Percentiles rank a stretch among this genome's conserved stretches.
Conservation (phyloP, 2,329 filamentous ascomycete genomes). For the Colletotrichum sublineola region DNA sequence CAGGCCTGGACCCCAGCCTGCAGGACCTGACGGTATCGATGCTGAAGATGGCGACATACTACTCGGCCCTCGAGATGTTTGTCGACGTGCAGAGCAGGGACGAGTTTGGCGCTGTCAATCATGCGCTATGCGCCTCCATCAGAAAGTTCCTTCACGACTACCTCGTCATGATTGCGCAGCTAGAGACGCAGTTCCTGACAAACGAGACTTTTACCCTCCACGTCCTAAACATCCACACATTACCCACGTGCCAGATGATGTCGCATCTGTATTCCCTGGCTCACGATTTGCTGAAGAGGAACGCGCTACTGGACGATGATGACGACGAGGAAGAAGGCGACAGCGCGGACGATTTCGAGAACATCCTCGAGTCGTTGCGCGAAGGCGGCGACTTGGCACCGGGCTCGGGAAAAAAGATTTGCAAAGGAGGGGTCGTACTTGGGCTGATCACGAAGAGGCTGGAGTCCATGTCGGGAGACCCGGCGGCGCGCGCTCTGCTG, state of each 20-base stretch:
- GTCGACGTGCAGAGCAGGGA: constrained; percentile 94
- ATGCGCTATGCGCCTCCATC: constrained; percentile 95
- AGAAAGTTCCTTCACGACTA: constrained; percentile 94
- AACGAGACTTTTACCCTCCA: constrained; percentile 92
- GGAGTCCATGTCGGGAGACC: constrained; percentile 93
- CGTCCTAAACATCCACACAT: constrained; percentile 90
- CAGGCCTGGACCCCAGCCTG: constrained; percentile 90
- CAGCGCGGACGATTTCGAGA: constrained; percentile 87
- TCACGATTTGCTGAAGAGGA: constrained; percentile 88
- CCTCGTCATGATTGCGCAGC: constrained; percentile 88
- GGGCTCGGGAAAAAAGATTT: constrained; percentile 88
- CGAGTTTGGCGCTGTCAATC: constrained; percentile 94
- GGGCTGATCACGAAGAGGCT: constrained; percentile 87
- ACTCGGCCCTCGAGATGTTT: constrained; percentile 90
- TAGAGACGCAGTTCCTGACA: constrained; percentile 93
- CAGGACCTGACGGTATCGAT: constrained; percentile 89
- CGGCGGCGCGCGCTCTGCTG: constrained; percentile 84
- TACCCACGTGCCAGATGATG: constrained; percentile 92
- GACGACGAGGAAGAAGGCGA: constrained; percentile 79
- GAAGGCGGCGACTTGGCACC: constrained; percentile 87
- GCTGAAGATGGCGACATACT: constrained; percentile 94
- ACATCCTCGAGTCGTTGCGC: constrained; percentile 89
- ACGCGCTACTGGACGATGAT: constrained; percentile 84
- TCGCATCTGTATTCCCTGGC: constrained; percentile 89
- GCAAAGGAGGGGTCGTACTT: constrained; percentile 96